A percentile compares a stretch with the other conserved stretches of the same genome.
Conservation (phyloP, 1,284 basidiomycete genomes). For the Fomitopsis palustris region DNA sequence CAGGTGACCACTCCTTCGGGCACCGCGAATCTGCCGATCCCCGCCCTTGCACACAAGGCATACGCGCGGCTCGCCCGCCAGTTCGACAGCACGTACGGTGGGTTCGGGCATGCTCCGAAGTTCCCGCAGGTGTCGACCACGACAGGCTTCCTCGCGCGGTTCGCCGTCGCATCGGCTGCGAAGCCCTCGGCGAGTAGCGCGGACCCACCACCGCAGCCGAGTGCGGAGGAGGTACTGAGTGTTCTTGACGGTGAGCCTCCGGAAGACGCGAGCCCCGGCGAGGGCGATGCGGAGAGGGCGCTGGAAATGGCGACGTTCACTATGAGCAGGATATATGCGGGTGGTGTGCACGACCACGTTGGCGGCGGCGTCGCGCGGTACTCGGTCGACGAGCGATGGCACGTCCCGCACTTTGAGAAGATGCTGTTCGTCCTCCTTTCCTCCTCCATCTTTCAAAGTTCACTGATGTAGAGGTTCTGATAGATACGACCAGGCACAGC, state of each 20-base stretch:
- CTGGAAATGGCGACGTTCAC: slow-evolving; percentile 25
- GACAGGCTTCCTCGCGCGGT: slow-evolving; percentile 22
- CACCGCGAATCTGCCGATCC: slow-evolving; percentile 4
- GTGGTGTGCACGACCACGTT: slow-evolving; percentile 43
- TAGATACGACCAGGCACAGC: slow-evolving; percentile 41
- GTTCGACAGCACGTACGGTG: slow-evolving; percentile 33
- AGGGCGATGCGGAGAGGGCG: slow-evolving; percentile 16
- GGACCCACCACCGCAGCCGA: neutral
- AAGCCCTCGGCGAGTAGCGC: neutral
- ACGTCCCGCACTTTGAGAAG: slow-evolving; percentile 45
- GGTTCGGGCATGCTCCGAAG: slow-evolving; percentile 39
- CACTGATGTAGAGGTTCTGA: neutral
- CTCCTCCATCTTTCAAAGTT: neutral
- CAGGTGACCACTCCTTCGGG: neutral
- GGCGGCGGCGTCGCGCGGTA: slow-evolving; percentile 41
- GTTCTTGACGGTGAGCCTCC: slow-evolving; percentile 1
- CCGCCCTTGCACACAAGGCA: slow-evolving; percentile 9
- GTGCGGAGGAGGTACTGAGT: neutral
- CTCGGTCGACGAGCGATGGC: slow-evolving; percentile 41
- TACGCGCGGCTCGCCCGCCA: slow-evolving; percentile 16
- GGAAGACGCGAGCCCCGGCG: neutral
- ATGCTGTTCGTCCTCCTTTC: slow-evolving; percentile 31
- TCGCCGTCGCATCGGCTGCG: neutral
- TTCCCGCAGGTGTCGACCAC: slow-evolving; percentile 30
- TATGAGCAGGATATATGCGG: slow-evolving; percentile 32